Evolutionary conservation across 2,329 filamentous ascomycete genomes (phyloP).

Genomic region (Fusarium marasasianum): DNA sequence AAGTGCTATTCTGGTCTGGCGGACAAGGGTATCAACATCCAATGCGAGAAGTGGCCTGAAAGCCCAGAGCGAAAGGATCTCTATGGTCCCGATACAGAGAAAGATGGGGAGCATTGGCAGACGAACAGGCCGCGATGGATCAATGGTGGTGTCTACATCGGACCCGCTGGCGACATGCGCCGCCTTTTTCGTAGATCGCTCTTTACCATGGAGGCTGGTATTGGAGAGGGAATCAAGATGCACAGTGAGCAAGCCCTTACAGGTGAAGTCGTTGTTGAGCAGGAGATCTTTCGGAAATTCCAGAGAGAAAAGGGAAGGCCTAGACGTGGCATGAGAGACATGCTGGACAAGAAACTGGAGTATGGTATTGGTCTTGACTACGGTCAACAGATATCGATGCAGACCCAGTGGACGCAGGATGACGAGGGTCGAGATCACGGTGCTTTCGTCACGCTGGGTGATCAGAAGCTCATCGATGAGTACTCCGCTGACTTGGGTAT

Average conservation of each 20-base stretch:
- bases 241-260: background rate
- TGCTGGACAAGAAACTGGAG: background rate
- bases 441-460: background rate
- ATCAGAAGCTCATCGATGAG: background rate
- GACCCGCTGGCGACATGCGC: conserved; percentile 8
- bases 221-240: background rate
- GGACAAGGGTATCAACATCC: background rate
- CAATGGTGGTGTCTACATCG: background rate
- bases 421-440: background rate
- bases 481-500: background rate
- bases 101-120: background rate
- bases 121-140: background rate
- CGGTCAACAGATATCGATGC: background rate
- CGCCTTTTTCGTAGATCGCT: background rate
- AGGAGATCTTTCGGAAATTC: background rate
- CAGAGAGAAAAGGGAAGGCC: background rate
- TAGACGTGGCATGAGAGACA: rapidly evolving
- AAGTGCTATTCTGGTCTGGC: background rate
- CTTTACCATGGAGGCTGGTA: background rate
- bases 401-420: background rate
- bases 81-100: background rate
- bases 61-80: background rate
- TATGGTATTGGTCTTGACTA: background rate
- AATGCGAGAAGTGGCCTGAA: background rate
- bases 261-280: background rate